Base-by-base conservation (phyloP, 2,329 filamentous ascomycete genomes). In the Pyricularia pennisetigena region DNA sequence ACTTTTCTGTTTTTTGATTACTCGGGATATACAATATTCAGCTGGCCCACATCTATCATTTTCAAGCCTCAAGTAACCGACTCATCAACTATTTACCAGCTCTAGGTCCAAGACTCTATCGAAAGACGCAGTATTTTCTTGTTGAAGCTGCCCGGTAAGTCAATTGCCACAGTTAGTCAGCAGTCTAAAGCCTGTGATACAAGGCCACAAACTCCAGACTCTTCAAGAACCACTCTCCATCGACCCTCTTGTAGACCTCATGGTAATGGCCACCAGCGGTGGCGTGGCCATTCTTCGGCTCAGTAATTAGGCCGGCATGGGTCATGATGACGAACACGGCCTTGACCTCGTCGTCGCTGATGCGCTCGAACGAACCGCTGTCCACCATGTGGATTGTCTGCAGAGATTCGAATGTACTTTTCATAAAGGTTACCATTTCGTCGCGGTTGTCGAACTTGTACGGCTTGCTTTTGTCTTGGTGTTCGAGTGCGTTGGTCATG, bases 331-430 rank as follows among this genome's bases (percentile, higher is more conserved):
- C 70, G 23, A 75, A 75, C 3, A 74, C 66, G 6, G 71, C 71
- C 65, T 71, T 72, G 66, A 75, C 71, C 64, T 75, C 73, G 67
- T 72, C 73, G 14, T 29, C 26, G 5, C 70, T 68, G 14, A 64
- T 70, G 16, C 70, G 72, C 68, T 74, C 72, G 30, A 76, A 72
- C 63, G 74, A 73, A 0, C 73, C 73, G 3, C 66, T 57, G 9
- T 71, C 71, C 8, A 76, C 65, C 59, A 72, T 72, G 69, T 75
- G 74, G 62, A 72, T 68, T 10, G 72, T 73, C 57, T 75, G 70
- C 41, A 72, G 67, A 23, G 23, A 59, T 3, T 69, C 67, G 32
- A 75, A 72, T 61, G 72, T 70, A 9, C 68, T 69, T 29, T 30
- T 29, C 68, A 73, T 73, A 68, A 72, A 73, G n/a, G 68, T 67